Base-by-base conservation (phyloP, 345 rosid species). In the Lepidium sativum region DNA sequence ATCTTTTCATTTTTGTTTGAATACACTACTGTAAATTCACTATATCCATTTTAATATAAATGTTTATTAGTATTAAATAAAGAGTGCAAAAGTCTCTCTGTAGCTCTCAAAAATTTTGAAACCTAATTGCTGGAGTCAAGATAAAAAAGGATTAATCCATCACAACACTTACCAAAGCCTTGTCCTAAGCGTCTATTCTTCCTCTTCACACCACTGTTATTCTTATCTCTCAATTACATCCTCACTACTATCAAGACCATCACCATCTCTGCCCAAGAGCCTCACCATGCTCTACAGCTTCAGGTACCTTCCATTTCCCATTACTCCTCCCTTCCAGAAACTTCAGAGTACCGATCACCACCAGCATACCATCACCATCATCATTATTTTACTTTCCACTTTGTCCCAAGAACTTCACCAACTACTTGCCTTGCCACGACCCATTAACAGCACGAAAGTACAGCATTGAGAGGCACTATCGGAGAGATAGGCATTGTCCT, bases 401-500 rank as follows among this genome's bases (percentile, higher is more conserved):
- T 29, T 84, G 85, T 68, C 79, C 91, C 61, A 62, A 33, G 44
- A 82, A 80, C 65, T 83, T 79, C 80, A 79, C 87, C 55, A 63
- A 81, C 68, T 80, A 85, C 76, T 63, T 76, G 48, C 91, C 89
- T 6, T 88, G 91, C 50, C 89, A 85, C 11, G 86, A 82, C 41
- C 82, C 79, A 31, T 40, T 75, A 14, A 72, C 74, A 40, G 81
- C 79, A 56, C 52, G 65, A 52, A 59, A 17, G 31, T 81, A 80
- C 61, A 42, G 69, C 37, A 25, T 40, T 13, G 42, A 73, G 10
- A 80, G 75, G 45, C 75, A 79, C 76, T 78, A 77, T 12, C 31
- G 75, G 74, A 71, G 86, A 62, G 87, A 83, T 54, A 71, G 92
- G 54, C 90, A 86, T 75, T 84, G 90, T 64, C 92, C 86, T 31